phyloP scores from a whole-genome alignment of 148 eudicot genomes.

The Hydrangea macrophylla region DNA sequence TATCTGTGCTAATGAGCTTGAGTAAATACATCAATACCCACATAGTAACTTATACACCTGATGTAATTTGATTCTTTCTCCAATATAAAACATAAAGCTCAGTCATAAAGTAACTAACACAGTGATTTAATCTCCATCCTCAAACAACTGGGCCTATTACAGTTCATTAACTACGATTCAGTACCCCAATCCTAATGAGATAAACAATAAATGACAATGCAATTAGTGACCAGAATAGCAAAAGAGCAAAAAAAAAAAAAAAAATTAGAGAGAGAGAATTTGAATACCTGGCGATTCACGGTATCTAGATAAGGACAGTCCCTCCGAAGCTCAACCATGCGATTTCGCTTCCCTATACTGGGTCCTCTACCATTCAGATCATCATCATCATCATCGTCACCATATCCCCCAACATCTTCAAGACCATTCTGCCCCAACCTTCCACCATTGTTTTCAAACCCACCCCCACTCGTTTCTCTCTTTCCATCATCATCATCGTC shows the following conservation, averaged over 20 bases:
- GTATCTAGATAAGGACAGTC: slow-evolving; percentile 96
- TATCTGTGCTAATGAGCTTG: too few species aligned
- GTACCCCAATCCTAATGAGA: too few species aligned
- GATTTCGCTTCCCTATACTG: slow-evolving; percentile 36
- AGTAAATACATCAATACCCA: too few species aligned
- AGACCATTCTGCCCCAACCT: slow-evolving; percentile 19
- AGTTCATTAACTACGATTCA: neutral
- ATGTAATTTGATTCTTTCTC: neutral
- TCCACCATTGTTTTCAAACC: slow-evolving; percentile 12
- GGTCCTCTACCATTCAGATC: slow-evolving; percentile 24
- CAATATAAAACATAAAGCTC: neutral
- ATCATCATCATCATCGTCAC: slow-evolving; percentile 32
- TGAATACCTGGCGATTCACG: slow-evolving; percentile 85
- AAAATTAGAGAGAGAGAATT: neutral
- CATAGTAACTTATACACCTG: neutral
- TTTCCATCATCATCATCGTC: slow-evolving; percentile 28
- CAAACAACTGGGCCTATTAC: neutral
- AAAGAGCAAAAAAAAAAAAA: neutral
- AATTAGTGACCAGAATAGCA: neutral
- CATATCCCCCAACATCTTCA: slow-evolving; percentile 10
- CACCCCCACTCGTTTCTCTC: slow-evolving; percentile 19
- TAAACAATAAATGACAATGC: neutral
- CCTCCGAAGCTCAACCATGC: slow-evolving; percentile 57
- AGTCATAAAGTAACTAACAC: neutral
- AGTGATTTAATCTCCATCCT: neutral